Evolutionary conservation across 2,329 filamentous ascomycete genomes (phyloP).

Genomic region (Colletotrichum sp.): DNA sequence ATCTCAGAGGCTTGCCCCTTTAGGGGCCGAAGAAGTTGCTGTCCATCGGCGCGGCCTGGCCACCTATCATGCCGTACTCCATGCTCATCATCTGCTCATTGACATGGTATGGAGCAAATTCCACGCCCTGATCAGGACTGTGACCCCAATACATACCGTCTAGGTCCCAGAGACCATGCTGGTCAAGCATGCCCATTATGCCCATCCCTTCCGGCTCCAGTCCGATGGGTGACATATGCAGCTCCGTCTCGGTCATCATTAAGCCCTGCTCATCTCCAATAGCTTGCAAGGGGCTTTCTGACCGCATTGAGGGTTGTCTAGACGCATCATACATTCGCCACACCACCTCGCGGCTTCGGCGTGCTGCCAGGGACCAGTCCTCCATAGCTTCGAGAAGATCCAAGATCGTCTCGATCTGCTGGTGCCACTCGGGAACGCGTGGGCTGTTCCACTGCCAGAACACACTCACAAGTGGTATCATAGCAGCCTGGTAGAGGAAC

Average conservation of each 20-base stretch:
- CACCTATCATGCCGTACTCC: conserved; percentile 44
- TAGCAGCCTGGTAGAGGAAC: conserved; percentile 81
- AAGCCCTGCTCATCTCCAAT: conserved; percentile 38
- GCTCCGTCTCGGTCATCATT: conserved; percentile 41
- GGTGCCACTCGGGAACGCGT: conserved; percentile 56
- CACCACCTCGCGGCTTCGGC: conserved; percentile 67
- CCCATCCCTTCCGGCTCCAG: conserved; percentile 55
- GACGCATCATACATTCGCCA: conserved; percentile 67
- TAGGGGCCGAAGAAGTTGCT: conserved; percentile 49
- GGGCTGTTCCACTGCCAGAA: conserved; percentile 69
- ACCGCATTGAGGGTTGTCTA: conserved; percentile 38
- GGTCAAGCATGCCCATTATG: conserved; percentile 59
- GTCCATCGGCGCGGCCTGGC: conserved; percentile 40
- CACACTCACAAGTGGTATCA: conserved; percentile 78
- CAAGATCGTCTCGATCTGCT: conserved; percentile 63
- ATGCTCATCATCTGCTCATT: conserved; percentile 39
- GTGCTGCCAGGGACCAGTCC: conserved; percentile 68
- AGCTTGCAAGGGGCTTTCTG: conserved; percentile 33
- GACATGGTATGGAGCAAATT: conserved; percentile 29
- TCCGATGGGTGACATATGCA: conserved; percentile 58
- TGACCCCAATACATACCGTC: conserved; percentile 61
- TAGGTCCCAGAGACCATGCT: conserved; percentile 60
- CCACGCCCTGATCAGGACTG: conserved; percentile 36
- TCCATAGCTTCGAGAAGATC: conserved; percentile 68
- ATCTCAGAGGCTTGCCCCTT: conserved; percentile 12